Base-by-base conservation (phyloP, 805 yeast species). In the Nakazawaea ernobii region DNA sequence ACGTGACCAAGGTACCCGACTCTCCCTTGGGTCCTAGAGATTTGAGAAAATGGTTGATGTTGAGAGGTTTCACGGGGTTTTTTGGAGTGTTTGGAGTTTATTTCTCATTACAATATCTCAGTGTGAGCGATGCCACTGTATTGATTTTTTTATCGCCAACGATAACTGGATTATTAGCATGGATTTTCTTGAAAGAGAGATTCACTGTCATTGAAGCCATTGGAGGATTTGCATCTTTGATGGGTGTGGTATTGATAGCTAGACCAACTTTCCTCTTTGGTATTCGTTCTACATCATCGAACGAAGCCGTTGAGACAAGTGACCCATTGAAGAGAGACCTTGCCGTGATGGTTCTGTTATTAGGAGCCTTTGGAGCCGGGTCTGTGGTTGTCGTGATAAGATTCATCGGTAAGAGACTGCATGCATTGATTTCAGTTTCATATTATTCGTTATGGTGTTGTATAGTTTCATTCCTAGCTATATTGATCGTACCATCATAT, bases 81-180 rank as follows among this genome's bases (percentile, higher is more conserved):
- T 61, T 84, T 49, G 95, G 96, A 3, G 95, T 89, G 6, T 83
- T 83, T 58, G 84, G 92, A 4, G 69, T 86, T 59, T 90, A 87
- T 62, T 86, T 72, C 59, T 79, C 95, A 1, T 67, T 90, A 53
- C 73, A 79, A 66, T 86, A 84, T 56, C 69, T 90, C 40, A 77
- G 87, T 43, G 74, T 90, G 6, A 82, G 91, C 9, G 97, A 90
- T 58, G 86, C 95, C 0, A 82, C 87, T 1, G 83, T 86, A 13
- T 82, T 90, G 43, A 80, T 92, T 2, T 90, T 90, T 55, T 63
- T 90, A 56, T 71, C 81, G 0, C 97, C 97, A 0, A 73, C 86
- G 46, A 75, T 85, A 14, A 85, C 96, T 0, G 86, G 89, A 0
- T 63, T 88, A 20, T 63, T 84, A 46, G 95, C 96, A 0, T 82